Evolutionary conservation across 257 asterid genomes (phyloP), one percentile per base, ranked within the genome.

Genomic region (Solanum clarkiae): DNA sequence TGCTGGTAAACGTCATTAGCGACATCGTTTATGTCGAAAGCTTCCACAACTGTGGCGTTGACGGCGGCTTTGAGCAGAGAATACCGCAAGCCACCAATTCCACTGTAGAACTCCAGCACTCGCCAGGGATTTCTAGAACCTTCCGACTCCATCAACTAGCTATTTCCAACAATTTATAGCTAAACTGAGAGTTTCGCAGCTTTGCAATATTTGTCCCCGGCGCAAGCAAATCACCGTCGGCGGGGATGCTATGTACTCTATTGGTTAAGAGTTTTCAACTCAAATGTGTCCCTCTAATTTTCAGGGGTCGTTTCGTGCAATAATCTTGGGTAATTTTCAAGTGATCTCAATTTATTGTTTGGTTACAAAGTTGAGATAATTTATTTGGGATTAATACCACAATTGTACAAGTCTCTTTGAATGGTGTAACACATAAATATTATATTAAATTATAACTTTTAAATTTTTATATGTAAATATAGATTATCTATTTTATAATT

Each of bases 21-120:
- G 24, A 92, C 89, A 86, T 96, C 97, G 75, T 94, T 96, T 20
- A 96, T 94, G 90, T 96, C 99, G 86, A 96, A 96, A 18, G 99
- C 95, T 88, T 96, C 97, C 45, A 96, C 95, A 18, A 94, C 97
- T 59, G 79, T 86, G 10, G 98, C 98, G 85, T 92, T 89, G 20
- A 96, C 88, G 60, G 93, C 95, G 13, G 98, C 95, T 86, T 90
- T 89, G 87, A 88, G 88, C 86, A 96, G 85, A 20, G 99, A 95
- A 89, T 95, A 94, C 55, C 94, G 92, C 99, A 96, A 87, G 85
- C 99, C 99, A n/a, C 99, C 98, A 60, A 94, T 93, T 57, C 99
- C 99, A 87, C 99, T 96, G 93, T 93, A 96, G 90, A 96, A 94
- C 90, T 96, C 99, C 70, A 96, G 92, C 24, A 93, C 94, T 60